Conservation (phyloP, 2,329 filamentous ascomycete genomes). For the Cytospora leucostoma region DNA sequence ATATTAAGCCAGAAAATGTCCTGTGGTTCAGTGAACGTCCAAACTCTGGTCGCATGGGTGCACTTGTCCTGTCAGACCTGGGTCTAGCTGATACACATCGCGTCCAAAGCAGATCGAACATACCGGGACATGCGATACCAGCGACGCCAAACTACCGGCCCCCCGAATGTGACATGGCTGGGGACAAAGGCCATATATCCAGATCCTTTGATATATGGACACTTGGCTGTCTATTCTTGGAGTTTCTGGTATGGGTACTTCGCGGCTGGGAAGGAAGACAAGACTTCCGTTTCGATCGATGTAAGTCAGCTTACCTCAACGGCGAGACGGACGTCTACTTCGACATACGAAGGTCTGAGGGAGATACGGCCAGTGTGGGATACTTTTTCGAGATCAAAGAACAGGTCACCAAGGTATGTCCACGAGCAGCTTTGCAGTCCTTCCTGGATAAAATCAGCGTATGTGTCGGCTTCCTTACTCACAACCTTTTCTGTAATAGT, state of each 20-base stretch:
- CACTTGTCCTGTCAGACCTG: slow-evolving; percentile 5
- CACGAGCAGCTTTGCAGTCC: neutral
- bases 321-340: neutral
- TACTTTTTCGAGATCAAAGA: neutral
- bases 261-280: neutral
- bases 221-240: slow-evolving; percentile 8
- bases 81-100: slow-evolving; percentile 1
- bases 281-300: neutral
- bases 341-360: neutral
- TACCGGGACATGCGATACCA: neutral
- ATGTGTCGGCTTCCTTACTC: neutral
- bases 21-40: neutral
- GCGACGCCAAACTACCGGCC: neutral
- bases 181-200: neutral
- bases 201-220: slow-evolving; percentile 9
- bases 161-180: neutral
- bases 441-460: neutral
- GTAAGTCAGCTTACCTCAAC: slow-evolving; percentile 9
- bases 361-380: neutral
- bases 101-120: neutral
- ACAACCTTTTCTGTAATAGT: neutral
- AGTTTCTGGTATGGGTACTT: slow-evolving; percentile 3
- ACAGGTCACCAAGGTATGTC: neutral
- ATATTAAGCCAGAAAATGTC: slow-evolving; percentile 14
- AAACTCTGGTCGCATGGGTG: neutral